Conservation (phyloP, 2,329 filamentous ascomycete species). For the Aspergillus sp. region DNA sequence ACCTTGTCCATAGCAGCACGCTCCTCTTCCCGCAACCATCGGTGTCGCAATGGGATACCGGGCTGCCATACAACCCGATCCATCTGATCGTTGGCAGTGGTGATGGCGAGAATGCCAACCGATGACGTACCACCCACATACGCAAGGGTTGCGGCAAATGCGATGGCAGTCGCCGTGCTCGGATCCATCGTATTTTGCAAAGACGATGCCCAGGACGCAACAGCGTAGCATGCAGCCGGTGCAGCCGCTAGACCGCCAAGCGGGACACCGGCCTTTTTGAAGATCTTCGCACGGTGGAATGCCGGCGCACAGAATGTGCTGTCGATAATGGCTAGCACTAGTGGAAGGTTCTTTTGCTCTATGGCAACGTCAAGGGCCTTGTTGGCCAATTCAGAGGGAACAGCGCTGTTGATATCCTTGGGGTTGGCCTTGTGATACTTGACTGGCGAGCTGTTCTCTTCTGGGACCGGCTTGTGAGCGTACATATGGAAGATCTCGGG, state of each 20-base stretch:
- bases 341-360: slow-evolving; percentile 68
- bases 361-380: slow-evolving; percentile 76
- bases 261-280: slow-evolving; percentile 37
- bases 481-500: slow-evolving; percentile 78
- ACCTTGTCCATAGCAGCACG: slow-evolving; percentile 80
- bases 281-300: slow-evolving; percentile 39
- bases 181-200: slow-evolving; percentile 75
- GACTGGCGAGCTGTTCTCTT: slow-evolving; percentile 55
- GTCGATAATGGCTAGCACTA: slow-evolving; percentile 73
- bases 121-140: slow-evolving; percentile 78
- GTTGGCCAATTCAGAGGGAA: slow-evolving; percentile 66
- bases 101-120: slow-evolving; percentile 76
- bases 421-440: slow-evolving; percentile 61
- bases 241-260: slow-evolving; percentile 33
- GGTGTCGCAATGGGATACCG: slow-evolving; percentile 71
- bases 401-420: slow-evolving; percentile 63
- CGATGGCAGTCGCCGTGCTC: slow-evolving; percentile 67
- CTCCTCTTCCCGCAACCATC: slow-evolving; percentile 89
- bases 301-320: slow-evolving; percentile 47
- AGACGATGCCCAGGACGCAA: slow-evolving; percentile 63
- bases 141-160: slow-evolving; percentile 74
- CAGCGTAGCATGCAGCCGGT: slow-evolving; percentile 51
- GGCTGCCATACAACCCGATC: slow-evolving; percentile 84
- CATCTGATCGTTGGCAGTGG: slow-evolving; percentile 93
- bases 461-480: slow-evolving; percentile 72